Evolutionary conservation across 2,329 filamentous ascomycete genomes (phyloP).

Genomic region (Penicillium oxalicum): DNA sequence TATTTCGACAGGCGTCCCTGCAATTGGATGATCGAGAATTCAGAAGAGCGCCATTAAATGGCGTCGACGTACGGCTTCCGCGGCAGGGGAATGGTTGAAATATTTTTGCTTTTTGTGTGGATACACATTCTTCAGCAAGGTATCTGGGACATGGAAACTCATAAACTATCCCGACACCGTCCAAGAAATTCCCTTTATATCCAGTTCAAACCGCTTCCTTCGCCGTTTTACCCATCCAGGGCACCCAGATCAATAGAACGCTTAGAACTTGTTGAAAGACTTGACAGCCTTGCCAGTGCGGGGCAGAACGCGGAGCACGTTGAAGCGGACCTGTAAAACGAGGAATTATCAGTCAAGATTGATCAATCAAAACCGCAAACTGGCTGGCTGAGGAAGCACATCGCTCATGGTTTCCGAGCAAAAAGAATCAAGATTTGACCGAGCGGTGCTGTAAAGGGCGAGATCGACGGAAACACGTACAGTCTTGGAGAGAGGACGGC

Average conservation of each 20-base stretch:
- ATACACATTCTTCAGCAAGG: slow-evolving; percentile 38
- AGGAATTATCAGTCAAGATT: slow-evolving; percentile 13
- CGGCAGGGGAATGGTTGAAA: slow-evolving; percentile 30
- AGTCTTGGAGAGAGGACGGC: slow-evolving; percentile 98
- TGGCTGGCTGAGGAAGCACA: too few species aligned
- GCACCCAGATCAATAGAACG: slow-evolving; percentile 27
- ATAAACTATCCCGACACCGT: slow-evolving; percentile 36
- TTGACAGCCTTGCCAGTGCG: slow-evolving; percentile 96
- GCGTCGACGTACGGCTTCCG: slow-evolving; percentile 24
- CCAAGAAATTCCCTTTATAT: slow-evolving; percentile 33
- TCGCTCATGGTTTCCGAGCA: too few species aligned
- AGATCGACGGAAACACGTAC: slow-evolving; percentile 54
- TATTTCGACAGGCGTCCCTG: slow-evolving; percentile 3
- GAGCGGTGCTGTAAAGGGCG: background rate
- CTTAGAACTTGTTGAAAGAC: slow-evolving; percentile 98
- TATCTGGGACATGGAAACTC: slow-evolving; percentile 38
- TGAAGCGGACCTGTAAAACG: slow-evolving; percentile 79
- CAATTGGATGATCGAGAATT: slow-evolving; percentile 4
- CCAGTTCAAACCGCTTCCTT: slow-evolving; percentile 36
- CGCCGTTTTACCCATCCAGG: slow-evolving; percentile 27
- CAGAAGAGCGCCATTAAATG: slow-evolving; percentile 8
- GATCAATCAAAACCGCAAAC: too few species aligned
- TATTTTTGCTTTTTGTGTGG: slow-evolving; percentile 36
- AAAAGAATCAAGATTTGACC: background rate
- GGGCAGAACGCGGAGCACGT: slow-evolving; percentile 97